These are phyloP conservation scores for Fusarium beomiforme DNA, from an alignment of 2,329 filamentous ascomycete species.

Conservation along the genomic window DNA sequence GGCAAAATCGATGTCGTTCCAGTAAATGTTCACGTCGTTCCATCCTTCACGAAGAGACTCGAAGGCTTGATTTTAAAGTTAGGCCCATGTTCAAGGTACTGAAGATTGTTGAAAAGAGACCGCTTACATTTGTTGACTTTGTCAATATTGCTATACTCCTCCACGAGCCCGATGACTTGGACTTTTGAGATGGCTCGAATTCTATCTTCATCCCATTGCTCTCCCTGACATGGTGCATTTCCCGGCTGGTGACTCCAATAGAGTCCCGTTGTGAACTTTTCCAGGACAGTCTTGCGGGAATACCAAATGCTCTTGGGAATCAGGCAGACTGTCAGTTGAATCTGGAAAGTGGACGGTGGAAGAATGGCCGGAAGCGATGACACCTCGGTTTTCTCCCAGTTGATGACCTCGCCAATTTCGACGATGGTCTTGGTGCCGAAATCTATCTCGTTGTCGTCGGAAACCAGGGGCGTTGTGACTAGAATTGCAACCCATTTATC, in stretches of 20 bases:
- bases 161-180: conserved; percentile 5
- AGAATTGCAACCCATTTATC: conserved; percentile 4
- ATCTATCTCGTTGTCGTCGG: not conserved
- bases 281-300: conserved; percentile 5
- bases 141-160: not conserved
- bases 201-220: not conserved
- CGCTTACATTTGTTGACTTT: not conserved
- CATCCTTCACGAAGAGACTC: not conserved
- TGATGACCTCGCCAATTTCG: not conserved
- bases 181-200: conserved; percentile 1
- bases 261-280: conserved; percentile 1
- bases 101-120: rapidly evolving
- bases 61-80: not conserved
- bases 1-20: conserved; percentile 21
- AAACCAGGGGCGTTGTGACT: not conserved
- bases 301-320: conserved; percentile 9
- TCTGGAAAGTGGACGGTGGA: not conserved
- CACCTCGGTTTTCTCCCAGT: not conserved
- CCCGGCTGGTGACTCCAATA: conserved; percentile 11
- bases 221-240: not conserved
- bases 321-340: conserved; percentile 5
- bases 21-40: conserved; percentile 13
- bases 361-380: not conserved
- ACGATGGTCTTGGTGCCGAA: not conserved
- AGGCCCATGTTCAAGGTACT: not conserved